Evolutionary conservation across 192 early-diverging fungal genomes (phyloP).

Genomic region (Oehlia diaphana): DNA sequence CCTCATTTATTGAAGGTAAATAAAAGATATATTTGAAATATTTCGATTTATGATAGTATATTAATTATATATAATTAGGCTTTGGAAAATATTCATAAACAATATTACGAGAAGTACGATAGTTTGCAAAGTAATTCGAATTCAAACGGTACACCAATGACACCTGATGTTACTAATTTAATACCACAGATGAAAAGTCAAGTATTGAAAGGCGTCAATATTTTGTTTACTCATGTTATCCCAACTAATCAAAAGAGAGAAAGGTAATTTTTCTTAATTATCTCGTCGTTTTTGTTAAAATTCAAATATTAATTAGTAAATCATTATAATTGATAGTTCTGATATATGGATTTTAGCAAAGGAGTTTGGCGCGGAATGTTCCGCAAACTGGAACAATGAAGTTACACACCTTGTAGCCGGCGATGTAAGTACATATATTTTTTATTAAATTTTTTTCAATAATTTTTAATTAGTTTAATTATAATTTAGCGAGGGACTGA

Average conservation of each 20-base stretch:
- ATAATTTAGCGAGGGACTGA: slow-evolving; percentile 59
- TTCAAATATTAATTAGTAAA: background rate
- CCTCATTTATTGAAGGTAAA: slow-evolving; percentile 5
- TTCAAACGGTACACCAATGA: background rate
- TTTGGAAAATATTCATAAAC: slow-evolving; percentile 65
- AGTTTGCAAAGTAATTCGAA: slow-evolving; percentile 4
- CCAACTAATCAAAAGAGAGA: slow-evolving; percentile 55
- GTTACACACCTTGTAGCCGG: slow-evolving; percentile 91
- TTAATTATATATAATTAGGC: slow-evolving; percentile 34
- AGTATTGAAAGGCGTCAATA: slow-evolving; percentile 64
- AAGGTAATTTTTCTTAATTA: background rate
- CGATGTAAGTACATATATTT: slow-evolving; percentile 53
- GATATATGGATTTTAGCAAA: slow-evolving; percentile 82
- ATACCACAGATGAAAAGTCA: slow-evolving; percentile 48
- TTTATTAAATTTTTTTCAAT: background rate
- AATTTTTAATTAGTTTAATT: slow-evolving; percentile 2
- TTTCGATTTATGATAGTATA: background rate
- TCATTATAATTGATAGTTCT: slow-evolving; percentile 44
- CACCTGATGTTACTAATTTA: slow-evolving; percentile 43
- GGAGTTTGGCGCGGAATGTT: slow-evolving; percentile 83
- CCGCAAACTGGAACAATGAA: slow-evolving; percentile 50
- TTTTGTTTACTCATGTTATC: slow-evolving; percentile 86
- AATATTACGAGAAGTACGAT: slow-evolving; percentile 63
- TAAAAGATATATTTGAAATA: background rate
- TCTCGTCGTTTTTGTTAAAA: background rate